Evolutionary conservation across 2,329 filamentous ascomycete species (phyloP).

Genomic region (Arthroderma sp.): DNA sequence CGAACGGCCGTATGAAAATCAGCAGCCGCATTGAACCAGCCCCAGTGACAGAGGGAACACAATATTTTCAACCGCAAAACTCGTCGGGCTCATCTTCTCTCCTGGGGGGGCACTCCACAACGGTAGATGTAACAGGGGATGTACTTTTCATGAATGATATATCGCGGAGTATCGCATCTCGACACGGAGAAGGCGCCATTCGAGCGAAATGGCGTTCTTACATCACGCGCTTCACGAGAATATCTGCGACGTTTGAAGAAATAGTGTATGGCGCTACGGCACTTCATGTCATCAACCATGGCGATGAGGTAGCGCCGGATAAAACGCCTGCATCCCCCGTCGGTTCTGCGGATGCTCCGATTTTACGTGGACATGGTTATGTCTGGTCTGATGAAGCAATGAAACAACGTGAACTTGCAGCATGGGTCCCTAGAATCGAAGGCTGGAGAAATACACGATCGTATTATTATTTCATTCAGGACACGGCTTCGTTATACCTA

Average conservation of each 20-base stretch:
- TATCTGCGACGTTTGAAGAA: conserved; percentile 90
- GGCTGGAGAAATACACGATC: conserved; percentile 92
- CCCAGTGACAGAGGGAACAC: conserved; percentile 66
- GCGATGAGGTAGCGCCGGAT: conserved; percentile 45
- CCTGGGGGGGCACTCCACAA: conserved; percentile 12
- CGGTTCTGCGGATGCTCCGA: conserved; percentile 32
- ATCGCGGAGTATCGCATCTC: conserved; percentile 65
- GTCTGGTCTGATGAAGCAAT: conserved; percentile 79
- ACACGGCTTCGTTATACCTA: conserved; percentile 28
- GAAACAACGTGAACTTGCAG: conserved; percentile 74
- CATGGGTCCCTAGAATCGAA: conserved; percentile 85
- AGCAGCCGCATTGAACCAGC: conserved; percentile 74
- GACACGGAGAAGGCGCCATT: conserved; percentile 81
- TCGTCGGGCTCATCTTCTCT: conserved; percentile 14
- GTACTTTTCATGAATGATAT: conserved; percentile 79
- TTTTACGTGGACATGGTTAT: conserved; percentile 73
- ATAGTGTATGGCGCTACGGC: conserved; percentile 87
- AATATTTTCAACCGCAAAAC: conserved; percentile 71
- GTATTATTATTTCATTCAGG: conserved; percentile 91
- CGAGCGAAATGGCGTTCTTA: conserved; percentile 88
- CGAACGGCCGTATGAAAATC: conserved; percentile 87
- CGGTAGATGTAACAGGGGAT: conserved; percentile 67
- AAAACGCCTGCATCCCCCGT: conserved; percentile 25
- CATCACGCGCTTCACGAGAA: conserved; percentile 84
- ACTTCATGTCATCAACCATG: conserved; percentile 66